Evolutionary conservation across 129 eudicot species (phyloP).

Genomic region (Lactuca sativa): DNA sequence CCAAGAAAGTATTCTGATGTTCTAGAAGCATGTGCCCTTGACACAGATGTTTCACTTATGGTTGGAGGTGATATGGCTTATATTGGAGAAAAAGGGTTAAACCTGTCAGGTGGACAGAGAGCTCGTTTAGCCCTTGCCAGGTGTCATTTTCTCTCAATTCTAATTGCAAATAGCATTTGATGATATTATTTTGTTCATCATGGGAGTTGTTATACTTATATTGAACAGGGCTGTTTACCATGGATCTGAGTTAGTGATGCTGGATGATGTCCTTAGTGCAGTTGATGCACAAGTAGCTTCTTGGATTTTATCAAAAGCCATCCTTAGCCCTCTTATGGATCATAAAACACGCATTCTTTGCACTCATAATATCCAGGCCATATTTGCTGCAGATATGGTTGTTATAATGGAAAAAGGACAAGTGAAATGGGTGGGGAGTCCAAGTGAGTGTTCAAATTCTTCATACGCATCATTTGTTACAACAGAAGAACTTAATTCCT

Average conservation of each 20-base stretch:
- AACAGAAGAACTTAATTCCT: conserved; percentile 35
- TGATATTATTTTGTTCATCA: conserved; percentile 14
- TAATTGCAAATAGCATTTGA: conserved; percentile 7
- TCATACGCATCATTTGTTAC: conserved; percentile 41
- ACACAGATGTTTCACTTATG: conserved; percentile 76
- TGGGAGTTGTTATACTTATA: conserved; percentile 1
- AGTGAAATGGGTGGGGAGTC: conserved; percentile 82
- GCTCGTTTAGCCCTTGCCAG: conserved; percentile 98
- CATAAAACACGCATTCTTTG: conserved; percentile 78
- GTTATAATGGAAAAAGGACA: conserved; percentile 82
- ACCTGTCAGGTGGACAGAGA: conserved; percentile 92
- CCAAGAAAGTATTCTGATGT: conserved; percentile 66
- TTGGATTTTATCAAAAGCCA: conserved; percentile 69
- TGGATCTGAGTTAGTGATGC: conserved; percentile 64
- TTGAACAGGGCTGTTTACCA: conserved; percentile 80
- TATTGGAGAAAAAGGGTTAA: conserved; percentile 87
- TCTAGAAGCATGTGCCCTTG: conserved; percentile 76
- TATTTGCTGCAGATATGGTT: conserved; percentile 71
- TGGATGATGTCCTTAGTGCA: conserved; percentile 97
- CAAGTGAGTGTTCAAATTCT: conserved; percentile 46
- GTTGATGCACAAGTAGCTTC: conserved; percentile 94
- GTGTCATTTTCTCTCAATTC: conserved; percentile 34
- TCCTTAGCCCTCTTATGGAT: conserved; percentile 75
- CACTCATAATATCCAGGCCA: conserved; percentile 88
- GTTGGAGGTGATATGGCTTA: conserved; percentile 88